Conservation (phyloP, 331 rosid genomes). For the Malus hybrid region DNA sequence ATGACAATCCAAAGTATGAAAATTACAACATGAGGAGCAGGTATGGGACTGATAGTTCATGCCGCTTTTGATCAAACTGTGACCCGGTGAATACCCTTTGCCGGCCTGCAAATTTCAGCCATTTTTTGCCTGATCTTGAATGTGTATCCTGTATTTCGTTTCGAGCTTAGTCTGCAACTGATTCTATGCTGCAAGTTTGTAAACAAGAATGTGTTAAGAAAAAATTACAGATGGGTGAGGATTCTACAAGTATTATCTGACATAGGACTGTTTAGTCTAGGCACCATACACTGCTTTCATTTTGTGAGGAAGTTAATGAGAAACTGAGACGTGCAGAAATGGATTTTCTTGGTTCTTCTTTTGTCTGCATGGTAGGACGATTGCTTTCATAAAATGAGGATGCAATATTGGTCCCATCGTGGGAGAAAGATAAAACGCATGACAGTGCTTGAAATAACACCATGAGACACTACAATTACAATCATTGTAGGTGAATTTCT, state of each 20-base stretch:
- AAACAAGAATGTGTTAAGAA: constrained; percentile 8
- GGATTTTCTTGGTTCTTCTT: neutral
- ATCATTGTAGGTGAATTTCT: no score
- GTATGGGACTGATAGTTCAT: constrained; percentile 45
- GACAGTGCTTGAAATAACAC: neutral
- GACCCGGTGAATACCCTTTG: constrained; percentile 9
- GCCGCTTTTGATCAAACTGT: constrained; percentile 35
- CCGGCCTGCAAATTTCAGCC: neutral
- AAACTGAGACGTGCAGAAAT: neutral
- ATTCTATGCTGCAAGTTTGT: constrained; percentile 9
- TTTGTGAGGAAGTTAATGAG: neutral
- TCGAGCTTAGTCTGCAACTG: no score
- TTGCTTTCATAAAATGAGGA: neutral
- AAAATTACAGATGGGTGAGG: constrained; percentile 5
- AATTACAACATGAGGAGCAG: constrained; percentile 70
- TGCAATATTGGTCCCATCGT: neutral
- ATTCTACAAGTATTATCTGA: neutral
- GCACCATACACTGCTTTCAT: neutral
- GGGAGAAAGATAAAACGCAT: no score
- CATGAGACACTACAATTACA: neutral
- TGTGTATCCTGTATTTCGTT: constrained; percentile 3
- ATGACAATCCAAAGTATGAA: constrained; percentile 45
- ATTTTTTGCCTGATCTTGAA: constrained; percentile 27
- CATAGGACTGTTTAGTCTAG: neutral
- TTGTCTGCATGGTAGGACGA: neutral